Percentiles rank a stretch among this genome's conserved stretches.
phyloP scores from a whole-genome alignment of 352 stramenopile species.

The Phytophthora kernoviae region DNA sequence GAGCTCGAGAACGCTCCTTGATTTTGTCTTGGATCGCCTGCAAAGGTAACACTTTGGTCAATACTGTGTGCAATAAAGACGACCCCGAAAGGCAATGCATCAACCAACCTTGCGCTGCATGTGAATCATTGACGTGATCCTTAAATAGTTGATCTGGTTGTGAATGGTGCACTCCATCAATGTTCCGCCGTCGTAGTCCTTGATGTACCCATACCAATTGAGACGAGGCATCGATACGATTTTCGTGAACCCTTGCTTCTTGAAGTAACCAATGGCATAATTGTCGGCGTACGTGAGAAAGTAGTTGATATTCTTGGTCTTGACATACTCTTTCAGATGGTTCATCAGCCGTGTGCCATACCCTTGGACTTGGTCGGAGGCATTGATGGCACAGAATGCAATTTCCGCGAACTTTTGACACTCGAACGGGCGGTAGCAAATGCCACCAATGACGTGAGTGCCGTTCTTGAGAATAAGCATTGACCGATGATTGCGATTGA shows the following conservation, averaged over 20 bases:
- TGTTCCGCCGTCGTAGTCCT: constrained; percentile 99
- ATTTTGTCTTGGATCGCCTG: constrained; percentile 87
- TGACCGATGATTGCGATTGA: constrained; percentile 95
- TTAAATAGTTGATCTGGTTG: constrained; percentile 97
- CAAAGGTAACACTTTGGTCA: neutral
- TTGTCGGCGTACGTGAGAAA: constrained; percentile 99
- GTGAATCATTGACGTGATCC: constrained; percentile 95
- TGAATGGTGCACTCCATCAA: constrained; percentile 99
- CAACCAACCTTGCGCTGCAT: constrained; percentile 90
- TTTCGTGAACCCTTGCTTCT: constrained; percentile 96
- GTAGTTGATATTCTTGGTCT: constrained; percentile 90
- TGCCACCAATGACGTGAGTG: constrained; percentile 95
- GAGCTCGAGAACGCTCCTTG: constrained; percentile 68
- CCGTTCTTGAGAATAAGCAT: constrained; percentile 94
- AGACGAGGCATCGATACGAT: constrained; percentile 82
- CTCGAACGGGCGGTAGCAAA: constrained; percentile 97
- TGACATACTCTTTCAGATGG: constrained; percentile 98
- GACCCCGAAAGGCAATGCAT: constrained; percentile 8
- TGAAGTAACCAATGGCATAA: constrained; percentile 99
- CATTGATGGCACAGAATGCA: constrained; percentile 98
- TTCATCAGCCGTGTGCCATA: constrained; percentile 99
- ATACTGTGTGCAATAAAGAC: neutral
- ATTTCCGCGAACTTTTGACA: constrained; percentile 98
- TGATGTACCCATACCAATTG: constrained; percentile 98
- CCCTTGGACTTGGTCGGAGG: constrained; percentile 95